phyloP scores from a whole-genome alignment of 2,329 filamentous ascomycete genomes.

The Neonectria faginata region DNA sequence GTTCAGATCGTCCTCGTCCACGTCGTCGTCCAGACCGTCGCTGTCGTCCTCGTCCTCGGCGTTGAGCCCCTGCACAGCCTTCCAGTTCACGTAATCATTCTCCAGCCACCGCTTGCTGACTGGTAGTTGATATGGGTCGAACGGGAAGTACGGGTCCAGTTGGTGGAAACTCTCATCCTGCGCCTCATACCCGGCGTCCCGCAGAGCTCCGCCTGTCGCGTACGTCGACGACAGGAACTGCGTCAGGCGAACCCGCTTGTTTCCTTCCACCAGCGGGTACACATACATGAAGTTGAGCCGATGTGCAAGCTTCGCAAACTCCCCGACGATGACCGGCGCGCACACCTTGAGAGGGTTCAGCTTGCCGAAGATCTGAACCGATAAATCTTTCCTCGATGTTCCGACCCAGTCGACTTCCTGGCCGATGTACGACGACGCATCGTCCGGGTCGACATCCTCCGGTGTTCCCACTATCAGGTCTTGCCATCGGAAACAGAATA shows the following conservation, averaged over 20 bases:
- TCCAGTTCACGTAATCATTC: conserved; percentile 85
- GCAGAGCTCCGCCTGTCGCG: conserved; percentile 65
- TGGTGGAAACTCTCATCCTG: conserved; percentile 84
- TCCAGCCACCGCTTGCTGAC: conserved; percentile 90
- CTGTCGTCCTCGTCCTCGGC: conserved; percentile 67
- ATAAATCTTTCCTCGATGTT: conserved; percentile 78
- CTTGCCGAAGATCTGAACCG: conserved; percentile 83
- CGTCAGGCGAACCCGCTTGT: conserved; percentile 87
- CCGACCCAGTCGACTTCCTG: conserved; percentile 84
- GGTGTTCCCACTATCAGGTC: conserved; percentile 78
- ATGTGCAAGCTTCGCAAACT: conserved; percentile 89
- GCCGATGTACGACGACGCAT: conserved; percentile 69
- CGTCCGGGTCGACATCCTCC: conserved; percentile 71
- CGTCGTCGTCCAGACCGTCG: conserved; percentile 64
- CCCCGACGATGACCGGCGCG: conserved; percentile 87
- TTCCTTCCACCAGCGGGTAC: conserved; percentile 87
- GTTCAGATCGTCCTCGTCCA: conserved; percentile 58
- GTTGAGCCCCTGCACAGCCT: conserved; percentile 76
- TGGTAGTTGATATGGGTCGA: conserved; percentile 94
- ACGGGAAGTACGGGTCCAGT: conserved; percentile 95
- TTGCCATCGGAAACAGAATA: conserved; percentile 98
- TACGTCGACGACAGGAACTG: conserved; percentile 72
- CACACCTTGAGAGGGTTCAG: conserved; percentile 97
- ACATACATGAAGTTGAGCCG: conserved; percentile 91
- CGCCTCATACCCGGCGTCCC: conserved; percentile 59